Conservation (phyloP, 441 rosid species). For the Adansonia madagascariensis region DNA sequence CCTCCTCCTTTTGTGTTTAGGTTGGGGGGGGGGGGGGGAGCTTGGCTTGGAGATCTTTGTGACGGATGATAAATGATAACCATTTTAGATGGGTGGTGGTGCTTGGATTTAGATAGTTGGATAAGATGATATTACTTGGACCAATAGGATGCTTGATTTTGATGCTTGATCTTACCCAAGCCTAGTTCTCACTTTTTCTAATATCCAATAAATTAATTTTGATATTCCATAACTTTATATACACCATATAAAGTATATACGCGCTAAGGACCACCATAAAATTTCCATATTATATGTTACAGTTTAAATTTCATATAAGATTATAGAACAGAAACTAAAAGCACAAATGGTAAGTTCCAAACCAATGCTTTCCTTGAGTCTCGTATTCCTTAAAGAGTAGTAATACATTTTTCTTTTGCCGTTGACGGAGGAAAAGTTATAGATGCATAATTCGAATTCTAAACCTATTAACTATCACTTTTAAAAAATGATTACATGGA, state of each 20-base stretch:
- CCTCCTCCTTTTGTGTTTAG: no score
- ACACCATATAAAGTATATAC: no score
- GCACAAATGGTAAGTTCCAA: not conserved
- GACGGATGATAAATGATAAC: not conserved
- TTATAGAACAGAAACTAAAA: not conserved
- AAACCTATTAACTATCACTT: no score
- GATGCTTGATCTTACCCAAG: not conserved
- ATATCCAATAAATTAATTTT: not conserved
- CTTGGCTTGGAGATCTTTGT: slow-evolving; percentile 20
- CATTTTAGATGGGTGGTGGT: slow-evolving; percentile 30
- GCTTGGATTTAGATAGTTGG: slow-evolving; percentile 27
- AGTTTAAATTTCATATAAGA: not conserved
- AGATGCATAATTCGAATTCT: no score
- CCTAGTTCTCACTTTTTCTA: not conserved
- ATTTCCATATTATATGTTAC: no score
- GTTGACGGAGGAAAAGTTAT: no score
- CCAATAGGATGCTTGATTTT: slow-evolving; percentile 31
- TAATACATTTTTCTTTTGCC: no score
- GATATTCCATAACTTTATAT: not conserved
- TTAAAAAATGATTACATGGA: no score
- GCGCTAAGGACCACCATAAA: not conserved
- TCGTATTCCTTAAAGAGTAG: no score
- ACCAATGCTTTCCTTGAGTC: not conserved
- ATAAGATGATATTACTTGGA: slow-evolving; percentile 31
- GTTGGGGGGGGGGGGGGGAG: not conserved